Base-by-base conservation (phyloP, 2,329 filamentous ascomycete species). In the Talaromyces sp. region DNA sequence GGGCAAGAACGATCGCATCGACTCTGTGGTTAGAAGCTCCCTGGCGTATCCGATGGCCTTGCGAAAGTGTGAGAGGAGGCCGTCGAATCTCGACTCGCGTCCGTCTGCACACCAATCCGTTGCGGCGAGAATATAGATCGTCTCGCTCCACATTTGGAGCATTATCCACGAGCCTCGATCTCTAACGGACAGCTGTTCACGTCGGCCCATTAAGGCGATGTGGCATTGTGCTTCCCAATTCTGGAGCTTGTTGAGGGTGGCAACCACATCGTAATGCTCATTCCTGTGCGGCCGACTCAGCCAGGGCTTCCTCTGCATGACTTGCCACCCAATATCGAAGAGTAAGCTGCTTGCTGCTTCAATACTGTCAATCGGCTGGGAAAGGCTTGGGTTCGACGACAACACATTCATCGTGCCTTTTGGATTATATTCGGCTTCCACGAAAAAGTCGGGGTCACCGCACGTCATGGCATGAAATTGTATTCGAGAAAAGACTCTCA, bases 121-220 rank as follows among this genome's bases (percentile, higher is more conserved):
- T 9, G 59, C 35, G 16, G 37, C 52, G 39, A 65, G 41, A 14
- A 68, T 65, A 4, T 60, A 47, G 39, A 66, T 47, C 9, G 63
- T 47, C 39, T 66, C 64, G 31, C 59, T 39, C 67, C 67, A 67
- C 10, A 68, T 19, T 24, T 65, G 52, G 3, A 68, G 59, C 31
- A 68, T 48, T 13, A 35, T 60, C 37, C 66, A 39, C 19, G 64
- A 59, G 57, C n/a, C 19, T 16, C 19, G 47, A 41, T 59, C 58
- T 48, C 45, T 67, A 35, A 19, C 22, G 27, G 52, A 64, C 4
- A 27, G 1, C 19, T 43, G 9, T n/a, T 50, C 22, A 14, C 33
- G 22, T 10, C 22, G 41, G 10, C 47, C 39, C 27, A 33, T 37
- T 9, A 60, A 33, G 31, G 47, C 54, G 16, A 13, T 19, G 14